phyloP scores from a whole-genome alignment of 139 green algal species.

The Desmodesmus armatus region DNA sequence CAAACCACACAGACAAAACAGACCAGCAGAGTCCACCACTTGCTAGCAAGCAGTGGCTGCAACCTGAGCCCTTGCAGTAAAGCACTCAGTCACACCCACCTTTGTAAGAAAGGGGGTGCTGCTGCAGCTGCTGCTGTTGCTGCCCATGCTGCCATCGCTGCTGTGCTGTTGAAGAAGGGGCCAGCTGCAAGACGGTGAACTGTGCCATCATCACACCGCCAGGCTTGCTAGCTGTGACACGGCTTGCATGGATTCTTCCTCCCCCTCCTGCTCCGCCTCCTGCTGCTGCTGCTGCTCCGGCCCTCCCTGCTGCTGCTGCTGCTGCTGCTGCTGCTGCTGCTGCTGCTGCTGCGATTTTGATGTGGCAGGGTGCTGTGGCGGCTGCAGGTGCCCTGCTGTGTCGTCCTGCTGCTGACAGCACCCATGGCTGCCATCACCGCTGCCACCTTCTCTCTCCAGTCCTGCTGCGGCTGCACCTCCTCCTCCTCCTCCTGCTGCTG shows the following conservation, averaged over 20 bases:
- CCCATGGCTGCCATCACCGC: neutral
- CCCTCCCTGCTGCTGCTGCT: neutral
- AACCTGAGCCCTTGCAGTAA: no score
- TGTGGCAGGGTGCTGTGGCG: neutral
- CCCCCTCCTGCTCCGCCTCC: neutral
- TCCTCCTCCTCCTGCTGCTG: neutral
- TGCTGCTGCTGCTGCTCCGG: neutral
- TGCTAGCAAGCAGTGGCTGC: no score
- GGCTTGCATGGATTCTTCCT: neutral
- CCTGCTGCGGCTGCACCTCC: neutral
- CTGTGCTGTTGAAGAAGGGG: neutral
- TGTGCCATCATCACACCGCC: neutral
- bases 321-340: neutral
- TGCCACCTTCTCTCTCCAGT: neutral
- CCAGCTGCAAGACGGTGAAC: neutral
- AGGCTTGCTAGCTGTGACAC: neutral
- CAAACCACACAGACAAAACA: no score
- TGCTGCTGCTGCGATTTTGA: neutral
- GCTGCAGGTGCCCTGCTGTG: neutral
- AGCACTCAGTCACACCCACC: neutral
- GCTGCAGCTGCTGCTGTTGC: neutral
- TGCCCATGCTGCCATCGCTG: neutral
- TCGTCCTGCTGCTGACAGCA: neutral
- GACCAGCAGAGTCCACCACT: no score
- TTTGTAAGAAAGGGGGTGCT: neutral